Evolutionary conservation across 2,329 filamentous ascomycete genomes (phyloP), one percentile per base, ranked within the genome.

Genomic region (Ilyonectria sp.): DNA sequence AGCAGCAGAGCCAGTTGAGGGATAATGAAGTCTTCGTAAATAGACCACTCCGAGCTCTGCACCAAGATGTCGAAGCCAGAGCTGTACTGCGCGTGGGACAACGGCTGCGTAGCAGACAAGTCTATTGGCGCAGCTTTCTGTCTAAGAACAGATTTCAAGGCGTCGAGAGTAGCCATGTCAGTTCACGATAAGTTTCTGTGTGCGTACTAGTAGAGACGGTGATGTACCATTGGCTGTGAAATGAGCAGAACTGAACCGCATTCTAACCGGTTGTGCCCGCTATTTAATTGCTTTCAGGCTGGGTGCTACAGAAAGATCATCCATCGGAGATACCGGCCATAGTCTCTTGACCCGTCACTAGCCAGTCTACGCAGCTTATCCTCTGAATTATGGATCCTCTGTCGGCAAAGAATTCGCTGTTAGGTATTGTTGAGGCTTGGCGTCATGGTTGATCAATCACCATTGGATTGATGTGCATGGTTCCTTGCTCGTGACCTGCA

Each of bases 21-120:
- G 49, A 85, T 77, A 35, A 89, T 83, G 75, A 89, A 90, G 55
- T 85, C 76, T 74, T 81, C 70, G 75, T 90, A 89, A 0, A 71
- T 81, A 21, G 23, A 69, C 79, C 77, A 81, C 65, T 76, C 81
- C 40, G 76, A 63, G 49, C 75, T 79, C 19, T 71, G 73, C 21
- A 78, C 2, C 1, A 90, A 76, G 56, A 82, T 77, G 2, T 84
- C 76, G 62, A 89, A 87, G 52, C 85, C 86, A 60, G 75, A 75
- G 67, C 77, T 81, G 74, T 89, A 89, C 60, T 89, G 77, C 50
- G 61, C 57, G n/a, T 88, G 82, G 29, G 83, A 82, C 65, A 89
- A 72, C 6, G 78, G 75, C 66, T 79, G 76, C 63, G 66, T 77
- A 29, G 68, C 19, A 26, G 75, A 75, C 10, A 76, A 71, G 33